Evolutionary conservation across 2,329 filamentous ascomycete genomes (phyloP), one percentile per base, ranked within the genome.

Genomic region (Stylonectria norvegica): DNA sequence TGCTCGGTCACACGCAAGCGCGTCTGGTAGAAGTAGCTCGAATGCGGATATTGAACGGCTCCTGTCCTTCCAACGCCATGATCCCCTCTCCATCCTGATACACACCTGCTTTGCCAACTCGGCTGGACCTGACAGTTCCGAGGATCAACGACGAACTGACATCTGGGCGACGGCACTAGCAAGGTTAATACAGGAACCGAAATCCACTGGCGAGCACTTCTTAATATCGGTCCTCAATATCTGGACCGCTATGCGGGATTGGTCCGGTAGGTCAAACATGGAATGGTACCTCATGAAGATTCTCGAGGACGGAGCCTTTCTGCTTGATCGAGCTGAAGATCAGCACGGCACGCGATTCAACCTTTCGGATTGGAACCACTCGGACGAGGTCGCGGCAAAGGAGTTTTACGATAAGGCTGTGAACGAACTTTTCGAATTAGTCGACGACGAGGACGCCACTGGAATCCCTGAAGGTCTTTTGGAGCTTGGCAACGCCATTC

Each of bases 261-360:
- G 91, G 90, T 86, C 88, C 28, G 89, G 89, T 42, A 89, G 85
- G 56, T 80, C 84, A 52, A 93, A 89, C 49, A 82, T 98, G 73
- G 90, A 96, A 67, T 86, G 89, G 67, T 97, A 91, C 63, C 78
- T 98, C 10, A 93, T 95, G 86, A 87, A 93, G 61, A 88, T 94
- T 45, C 78, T 98, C 20, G 88, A 95, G 65, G 86, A 94, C 55
- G 93, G 93, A 51, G 85, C 89, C 27, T 96, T 96, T 60, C 73
- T 97, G 42, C 73, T 96, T 53, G 89, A 95, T 58, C 83, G 86
- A 58, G 83, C 87, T 56, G 86, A 90, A 63, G 85, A 89, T 58
- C 85, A 88, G 55, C 76, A 85, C 47, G 79, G 82, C 23, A 81
- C 83, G 45, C 74, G 84, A 49, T 77, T 84, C 65, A 82, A 89